These are phyloP conservation scores for Phytophthora pisi DNA, from an alignment of 352 stramenopile species.

Conservation along the genomic window DNA sequence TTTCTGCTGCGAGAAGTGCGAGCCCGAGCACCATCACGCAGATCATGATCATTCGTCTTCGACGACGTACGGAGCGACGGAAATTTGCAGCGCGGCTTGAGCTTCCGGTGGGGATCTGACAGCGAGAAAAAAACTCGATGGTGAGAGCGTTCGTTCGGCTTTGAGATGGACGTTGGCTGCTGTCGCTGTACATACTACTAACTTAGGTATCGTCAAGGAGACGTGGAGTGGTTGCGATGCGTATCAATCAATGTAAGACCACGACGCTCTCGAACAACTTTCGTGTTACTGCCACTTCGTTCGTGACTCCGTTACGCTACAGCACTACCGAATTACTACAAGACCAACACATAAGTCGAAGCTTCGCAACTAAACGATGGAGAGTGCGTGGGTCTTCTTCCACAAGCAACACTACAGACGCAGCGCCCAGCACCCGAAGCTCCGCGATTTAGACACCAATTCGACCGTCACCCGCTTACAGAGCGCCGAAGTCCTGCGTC, in stretches of 20 bases:
- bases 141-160: neutral
- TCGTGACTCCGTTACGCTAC: conserved; percentile 14
- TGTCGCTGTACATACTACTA: conserved; percentile 6
- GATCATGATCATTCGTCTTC: conserved; percentile 21
- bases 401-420: conserved; percentile 17
- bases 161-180: conserved; percentile 1
- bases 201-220: conserved; percentile 10
- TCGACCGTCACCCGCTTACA: conserved; percentile 5
- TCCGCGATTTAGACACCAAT: conserved; percentile 2
- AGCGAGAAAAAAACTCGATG: neutral
- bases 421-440: conserved; percentile 15
- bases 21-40: conserved; percentile 48
- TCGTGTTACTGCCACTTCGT: conserved; percentile 25
- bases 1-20: conserved; percentile 75
- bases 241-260: conserved; percentile 9
- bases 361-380: conserved; percentile 13
- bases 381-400: conserved; percentile 8
- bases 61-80: conserved; percentile 45
- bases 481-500: conserved; percentile 58
- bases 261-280: conserved; percentile 16
- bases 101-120: neutral
- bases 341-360: conserved; percentile 7
- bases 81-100: conserved; percentile 18
- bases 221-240: conserved; percentile 4
- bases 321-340: neutral